A percentile compares a stretch with the other conserved stretches of the same genome.
These are phyloP conservation scores for Chlorella sp. DNA, from an alignment of 139 green algal species.

Conservation along the genomic window DNA sequence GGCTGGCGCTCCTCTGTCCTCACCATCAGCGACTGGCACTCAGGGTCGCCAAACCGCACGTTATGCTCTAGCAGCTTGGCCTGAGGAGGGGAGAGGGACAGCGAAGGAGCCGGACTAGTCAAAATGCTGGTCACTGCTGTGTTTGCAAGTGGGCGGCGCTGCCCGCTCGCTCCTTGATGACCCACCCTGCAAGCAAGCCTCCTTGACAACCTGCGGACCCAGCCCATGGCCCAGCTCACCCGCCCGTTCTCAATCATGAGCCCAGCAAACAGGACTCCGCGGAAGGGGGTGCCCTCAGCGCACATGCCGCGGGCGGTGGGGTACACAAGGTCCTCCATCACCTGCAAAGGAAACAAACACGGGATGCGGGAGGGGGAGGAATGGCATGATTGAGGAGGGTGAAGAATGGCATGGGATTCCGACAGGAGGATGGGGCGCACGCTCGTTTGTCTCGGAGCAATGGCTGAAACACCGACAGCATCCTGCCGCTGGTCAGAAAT, in stretches of 20 bases:
- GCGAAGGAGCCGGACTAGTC: too few species aligned
- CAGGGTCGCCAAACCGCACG: constrained; percentile 97
- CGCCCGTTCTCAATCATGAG: constrained; percentile 95
- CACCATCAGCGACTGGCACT: constrained; percentile 96
- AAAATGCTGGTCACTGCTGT: neutral
- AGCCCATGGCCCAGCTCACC: constrained; percentile 27
- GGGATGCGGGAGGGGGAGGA: neutral
- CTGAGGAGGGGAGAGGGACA: constrained; percentile 33
- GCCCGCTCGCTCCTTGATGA: too few species aligned
- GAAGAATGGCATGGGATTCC: too few species aligned
- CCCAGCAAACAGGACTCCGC: constrained; percentile 95
- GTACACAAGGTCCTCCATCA: constrained; percentile 90
- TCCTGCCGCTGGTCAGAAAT: too few species aligned
- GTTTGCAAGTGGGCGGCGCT: neutral
- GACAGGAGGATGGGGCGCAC: too few species aligned
- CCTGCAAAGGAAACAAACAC: constrained; percentile 27
- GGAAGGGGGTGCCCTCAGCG: constrained; percentile 84
- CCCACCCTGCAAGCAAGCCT: too few species aligned
- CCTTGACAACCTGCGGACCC: neutral
- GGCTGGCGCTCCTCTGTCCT: too few species aligned
- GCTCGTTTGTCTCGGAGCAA: too few species aligned
- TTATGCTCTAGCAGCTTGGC: constrained; percentile 98
- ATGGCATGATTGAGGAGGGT: too few species aligned
- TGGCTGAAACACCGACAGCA: too few species aligned
- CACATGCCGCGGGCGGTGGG: constrained; percentile 90